These are phyloP conservation scores for Phytopythium cucurbitacearum DNA, from an alignment of 352 stramenopile genomes.

Conservation along the genomic window DNA sequence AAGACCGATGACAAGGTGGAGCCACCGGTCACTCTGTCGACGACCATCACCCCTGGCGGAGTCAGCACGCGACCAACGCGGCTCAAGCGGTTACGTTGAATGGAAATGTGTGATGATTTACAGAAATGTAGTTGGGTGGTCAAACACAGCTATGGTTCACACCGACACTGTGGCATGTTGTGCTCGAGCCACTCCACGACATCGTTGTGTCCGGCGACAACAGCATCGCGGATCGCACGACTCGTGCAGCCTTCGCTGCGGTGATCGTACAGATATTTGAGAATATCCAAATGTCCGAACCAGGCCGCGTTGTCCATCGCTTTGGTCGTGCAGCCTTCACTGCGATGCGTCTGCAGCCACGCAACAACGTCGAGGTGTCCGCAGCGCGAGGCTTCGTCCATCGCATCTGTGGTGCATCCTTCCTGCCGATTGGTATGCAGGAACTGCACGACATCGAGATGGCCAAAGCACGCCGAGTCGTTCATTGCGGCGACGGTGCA, in stretches of 20 bases:
- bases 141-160: too few species aligned
- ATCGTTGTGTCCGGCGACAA: conserved; percentile 2
- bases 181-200: conserved; percentile 4
- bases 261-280: conserved; percentile 12
- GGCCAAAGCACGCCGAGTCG: conserved; percentile 8
- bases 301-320: conserved; percentile 15
- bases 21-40: conserved; percentile 5
- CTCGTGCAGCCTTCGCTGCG: conserved; percentile 10
- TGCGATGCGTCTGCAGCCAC: conserved; percentile 6
- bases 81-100: conserved; percentile 29
- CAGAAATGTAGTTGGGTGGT: too few species aligned
- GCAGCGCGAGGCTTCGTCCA: conserved; percentile 8
- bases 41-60: conserved; percentile 11
- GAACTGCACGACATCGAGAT: conserved; percentile 10
- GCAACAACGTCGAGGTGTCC: conserved; percentile 8
- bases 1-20: conserved; percentile 6
- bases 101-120: too few species aligned
- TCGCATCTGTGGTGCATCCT: conserved; percentile 9
- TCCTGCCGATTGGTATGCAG: conserved; percentile 8
- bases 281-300: conserved; percentile 23
- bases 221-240: conserved; percentile 6
- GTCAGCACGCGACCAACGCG: conserved; percentile 18
- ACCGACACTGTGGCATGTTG: too few species aligned
- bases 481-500: conserved; percentile 11
- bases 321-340: conserved; percentile 7